Conservation (phyloP, 2,329 filamentous ascomycete genomes). For the Thielaviopsis ethacetica region DNA sequence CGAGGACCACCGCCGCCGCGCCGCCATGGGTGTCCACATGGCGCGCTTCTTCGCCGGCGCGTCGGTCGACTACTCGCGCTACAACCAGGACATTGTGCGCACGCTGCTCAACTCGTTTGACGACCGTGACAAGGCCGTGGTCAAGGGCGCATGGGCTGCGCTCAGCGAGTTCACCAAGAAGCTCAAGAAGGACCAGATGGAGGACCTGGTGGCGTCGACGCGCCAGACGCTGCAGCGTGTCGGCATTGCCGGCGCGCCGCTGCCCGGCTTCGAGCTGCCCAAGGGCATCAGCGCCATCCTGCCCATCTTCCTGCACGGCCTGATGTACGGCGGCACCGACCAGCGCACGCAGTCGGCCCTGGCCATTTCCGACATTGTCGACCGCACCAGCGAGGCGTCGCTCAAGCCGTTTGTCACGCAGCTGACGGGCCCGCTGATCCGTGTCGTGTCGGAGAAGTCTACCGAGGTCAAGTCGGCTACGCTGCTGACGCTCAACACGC, state of each 20-base stretch:
- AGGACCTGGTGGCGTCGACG: conserved; percentile 72
- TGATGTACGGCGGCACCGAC: conserved; percentile 90
- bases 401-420: conserved; percentile 93
- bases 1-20: conserved; percentile 74
- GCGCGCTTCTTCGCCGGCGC: conserved; percentile 71
- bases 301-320: conserved; percentile 90
- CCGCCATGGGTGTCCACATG: conserved; percentile 62
- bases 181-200: conserved; percentile 96
- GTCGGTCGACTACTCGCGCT: conserved; percentile 80
- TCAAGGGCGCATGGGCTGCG: conserved; percentile 79
- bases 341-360: conserved; percentile 84
- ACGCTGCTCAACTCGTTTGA: conserved; percentile 84
- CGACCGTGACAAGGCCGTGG: conserved; percentile 65
- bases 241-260: conserved; percentile 67
- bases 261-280: conserved; percentile 78
- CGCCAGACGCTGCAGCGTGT: conserved; percentile 75
- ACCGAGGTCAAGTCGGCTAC: conserved; percentile 94
- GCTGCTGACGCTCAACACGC: conserved; percentile 80
- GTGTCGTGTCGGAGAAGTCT: conserved; percentile 91
- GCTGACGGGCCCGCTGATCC: conserved; percentile 92
- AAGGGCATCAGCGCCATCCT: conserved; percentile 95
- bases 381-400: conserved; percentile 73
- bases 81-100: conserved; percentile 89
- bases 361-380: conserved; percentile 89
- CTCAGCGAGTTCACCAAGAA: conserved; percentile 76